These are phyloP conservation scores for Cydonia oblonga DNA, from an alignment of 331 rosid species.

Conservation along the genomic window DNA sequence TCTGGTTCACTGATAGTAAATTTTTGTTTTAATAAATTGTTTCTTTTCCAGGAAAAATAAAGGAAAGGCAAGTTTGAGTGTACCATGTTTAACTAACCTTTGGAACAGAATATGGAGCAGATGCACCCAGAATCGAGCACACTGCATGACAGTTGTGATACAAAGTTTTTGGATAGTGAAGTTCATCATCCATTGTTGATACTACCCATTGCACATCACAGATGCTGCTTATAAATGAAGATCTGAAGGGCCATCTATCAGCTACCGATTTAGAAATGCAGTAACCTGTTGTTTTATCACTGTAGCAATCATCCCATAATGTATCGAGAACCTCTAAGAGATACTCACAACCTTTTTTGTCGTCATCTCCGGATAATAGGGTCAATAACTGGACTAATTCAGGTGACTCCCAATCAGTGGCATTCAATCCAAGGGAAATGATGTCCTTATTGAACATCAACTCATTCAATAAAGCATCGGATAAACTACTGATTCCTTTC, in stretches of 20 bases:
- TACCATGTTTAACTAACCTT: conserved; percentile 46
- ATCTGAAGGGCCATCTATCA: conserved; percentile 44
- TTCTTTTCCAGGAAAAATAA: too few species aligned
- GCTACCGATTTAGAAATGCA: conserved; percentile 34
- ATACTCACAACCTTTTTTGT: conserved; percentile 44
- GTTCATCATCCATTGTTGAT: conserved; percentile 51
- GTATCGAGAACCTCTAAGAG: conserved; percentile 67
- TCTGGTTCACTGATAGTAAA: too few species aligned
- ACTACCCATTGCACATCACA: conserved; percentile 64
- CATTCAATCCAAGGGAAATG: conserved; percentile 47
- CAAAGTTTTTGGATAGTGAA: conserved; percentile 69
- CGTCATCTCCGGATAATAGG: conserved; percentile 36
- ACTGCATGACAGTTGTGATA: conserved; percentile 68
- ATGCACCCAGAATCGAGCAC: conserved; percentile 50
- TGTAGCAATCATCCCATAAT: conserved; percentile 73
- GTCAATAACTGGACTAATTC: conserved; percentile 54
- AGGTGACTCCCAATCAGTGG: conserved; percentile 79
- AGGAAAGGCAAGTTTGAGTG: neutral
- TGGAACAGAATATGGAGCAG: conserved; percentile 73
- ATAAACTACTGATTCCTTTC: conserved; percentile 36
- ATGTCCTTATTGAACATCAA: conserved; percentile 40
- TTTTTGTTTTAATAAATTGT: too few species aligned
- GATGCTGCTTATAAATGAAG: conserved; percentile 54
- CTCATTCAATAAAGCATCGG: conserved; percentile 30
- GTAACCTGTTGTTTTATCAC: conserved; percentile 52